Evolutionary conservation across 441 rosid genomes (phyloP).

Genomic region (Pelargonium citronellum): DNA sequence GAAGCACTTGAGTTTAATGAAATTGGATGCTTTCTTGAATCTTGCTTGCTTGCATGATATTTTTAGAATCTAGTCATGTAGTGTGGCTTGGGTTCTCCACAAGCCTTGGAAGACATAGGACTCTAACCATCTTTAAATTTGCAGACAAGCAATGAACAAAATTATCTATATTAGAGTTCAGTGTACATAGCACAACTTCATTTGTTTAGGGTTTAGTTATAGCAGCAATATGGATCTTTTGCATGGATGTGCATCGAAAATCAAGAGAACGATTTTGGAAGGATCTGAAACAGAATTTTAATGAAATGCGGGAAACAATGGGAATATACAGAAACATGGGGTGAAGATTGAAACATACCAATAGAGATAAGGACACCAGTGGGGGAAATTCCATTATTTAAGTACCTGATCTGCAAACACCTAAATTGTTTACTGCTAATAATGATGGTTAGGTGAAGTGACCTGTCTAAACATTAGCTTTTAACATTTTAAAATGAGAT

Average conservation of each 20-base stretch:
- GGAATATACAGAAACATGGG: slow-evolving; percentile 7
- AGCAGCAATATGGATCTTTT: too few relatives aligned
- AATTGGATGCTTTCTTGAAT: too few relatives aligned
- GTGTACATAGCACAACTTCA: too few relatives aligned
- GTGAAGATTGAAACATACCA: slow-evolving; percentile 6
- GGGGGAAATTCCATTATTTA: slow-evolving; percentile 16
- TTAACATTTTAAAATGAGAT: slow-evolving; percentile 16
- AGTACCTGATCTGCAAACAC: slow-evolving; percentile 7
- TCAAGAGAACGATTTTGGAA: background rate
- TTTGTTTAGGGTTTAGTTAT: too few relatives aligned
- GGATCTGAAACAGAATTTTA: slow-evolving; percentile 4
- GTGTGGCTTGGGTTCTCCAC: too few relatives aligned
- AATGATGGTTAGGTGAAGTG: slow-evolving; percentile 28
- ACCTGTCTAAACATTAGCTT: slow-evolving; percentile 17
- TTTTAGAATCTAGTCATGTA: too few relatives aligned
- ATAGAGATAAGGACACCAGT: slow-evolving; percentile 27
- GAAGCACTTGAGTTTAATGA: too few relatives aligned
- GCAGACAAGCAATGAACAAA: too few relatives aligned
- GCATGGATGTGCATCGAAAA: background rate
- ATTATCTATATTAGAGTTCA: too few relatives aligned
- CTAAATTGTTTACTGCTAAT: slow-evolving; percentile 7
- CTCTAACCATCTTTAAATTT: too few relatives aligned
- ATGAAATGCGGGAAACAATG: background rate
- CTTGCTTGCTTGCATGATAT: too few relatives aligned
- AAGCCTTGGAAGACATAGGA: too few relatives aligned